phyloP scores from a whole-genome alignment of 2,329 filamentous ascomycete genomes.

The Aspergillus nomiae region DNA sequence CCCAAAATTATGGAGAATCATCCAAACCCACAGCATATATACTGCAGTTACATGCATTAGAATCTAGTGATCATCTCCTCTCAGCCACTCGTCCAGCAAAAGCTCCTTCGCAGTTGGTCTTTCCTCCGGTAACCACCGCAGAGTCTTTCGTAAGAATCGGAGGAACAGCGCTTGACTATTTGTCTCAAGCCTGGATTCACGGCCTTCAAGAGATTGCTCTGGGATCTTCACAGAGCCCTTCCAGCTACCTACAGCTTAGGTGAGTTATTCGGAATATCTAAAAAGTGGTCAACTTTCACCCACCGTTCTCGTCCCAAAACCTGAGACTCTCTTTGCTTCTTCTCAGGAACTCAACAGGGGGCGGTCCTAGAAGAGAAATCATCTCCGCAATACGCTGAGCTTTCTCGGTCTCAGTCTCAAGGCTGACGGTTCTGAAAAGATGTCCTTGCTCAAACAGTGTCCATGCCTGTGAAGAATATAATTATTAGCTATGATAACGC shows the following conservation, averaged over 20 bases:
- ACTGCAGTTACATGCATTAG: neutral
- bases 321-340: conserved; percentile 28
- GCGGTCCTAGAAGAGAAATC: conserved; percentile 43
- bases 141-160: conserved; percentile 27
- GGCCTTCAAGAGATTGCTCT: conserved; percentile 25
- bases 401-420: conserved; percentile 33
- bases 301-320: conserved; percentile 41
- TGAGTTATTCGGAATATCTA: neutral
- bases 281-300: neutral
- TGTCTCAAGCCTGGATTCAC: conserved; percentile 26
- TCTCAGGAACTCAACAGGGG: conserved; percentile 35
- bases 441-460: conserved; percentile 46
- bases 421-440: conserved; percentile 41
- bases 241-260: conserved; percentile 28
- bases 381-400: conserved; percentile 49
- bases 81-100: conserved; percentile 20
- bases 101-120: conserved; percentile 25
- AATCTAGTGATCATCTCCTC: conserved; percentile 15
- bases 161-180: conserved; percentile 27
- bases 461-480: conserved; percentile 32
- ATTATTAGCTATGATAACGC: conserved; percentile 7
- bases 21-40: no score
- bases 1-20: no score
- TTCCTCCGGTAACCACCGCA: conserved; percentile 32
- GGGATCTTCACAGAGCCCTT: conserved; percentile 25